These are phyloP conservation scores for Sicyos edulis DNA, from an alignment of 306 rosid genomes.

Conservation along the genomic window DNA sequence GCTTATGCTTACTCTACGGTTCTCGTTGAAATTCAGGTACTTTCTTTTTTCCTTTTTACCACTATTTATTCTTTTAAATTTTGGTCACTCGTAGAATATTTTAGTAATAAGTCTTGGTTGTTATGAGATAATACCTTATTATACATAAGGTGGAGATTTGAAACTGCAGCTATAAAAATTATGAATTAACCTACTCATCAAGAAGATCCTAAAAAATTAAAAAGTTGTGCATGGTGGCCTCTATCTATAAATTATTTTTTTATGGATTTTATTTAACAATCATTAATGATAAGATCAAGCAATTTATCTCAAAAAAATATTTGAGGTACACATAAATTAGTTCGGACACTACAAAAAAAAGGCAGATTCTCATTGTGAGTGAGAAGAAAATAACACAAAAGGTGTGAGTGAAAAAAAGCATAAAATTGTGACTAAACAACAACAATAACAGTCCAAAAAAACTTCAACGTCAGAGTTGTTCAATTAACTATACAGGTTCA, in stretches of 20 bases:
- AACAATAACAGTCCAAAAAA: slow-evolving; percentile 1
- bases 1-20: slow-evolving; percentile 91
- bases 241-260: too few relatives aligned
- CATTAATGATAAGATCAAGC: too few relatives aligned
- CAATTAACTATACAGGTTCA: background rate
- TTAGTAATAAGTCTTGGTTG: background rate
- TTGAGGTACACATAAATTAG: background rate
- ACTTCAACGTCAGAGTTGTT: slow-evolving; percentile 1
- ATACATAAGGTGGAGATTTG: background rate
- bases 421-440: background rate
- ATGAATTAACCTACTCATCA: too few relatives aligned
- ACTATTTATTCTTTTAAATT: background rate
- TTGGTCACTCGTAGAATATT: background rate
- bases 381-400: slow-evolving; percentile 6
- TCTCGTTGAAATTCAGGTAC: slow-evolving; percentile 90
- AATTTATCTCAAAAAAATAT: too few relatives aligned
- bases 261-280: too few relatives aligned
- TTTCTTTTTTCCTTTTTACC: background rate
- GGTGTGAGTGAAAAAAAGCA: background rate
- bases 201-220: too few relatives aligned
- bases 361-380: background rate
- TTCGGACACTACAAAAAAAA: background rate
- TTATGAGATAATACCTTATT: too few relatives aligned
- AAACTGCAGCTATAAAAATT: background rate
- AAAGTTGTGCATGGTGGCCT: too few relatives aligned